Percentiles rank a stretch among this genome's conserved stretches.
phyloP scores from a whole-genome alignment of 148 eudicot species.

The Fagopyrum esculentum region DNA sequence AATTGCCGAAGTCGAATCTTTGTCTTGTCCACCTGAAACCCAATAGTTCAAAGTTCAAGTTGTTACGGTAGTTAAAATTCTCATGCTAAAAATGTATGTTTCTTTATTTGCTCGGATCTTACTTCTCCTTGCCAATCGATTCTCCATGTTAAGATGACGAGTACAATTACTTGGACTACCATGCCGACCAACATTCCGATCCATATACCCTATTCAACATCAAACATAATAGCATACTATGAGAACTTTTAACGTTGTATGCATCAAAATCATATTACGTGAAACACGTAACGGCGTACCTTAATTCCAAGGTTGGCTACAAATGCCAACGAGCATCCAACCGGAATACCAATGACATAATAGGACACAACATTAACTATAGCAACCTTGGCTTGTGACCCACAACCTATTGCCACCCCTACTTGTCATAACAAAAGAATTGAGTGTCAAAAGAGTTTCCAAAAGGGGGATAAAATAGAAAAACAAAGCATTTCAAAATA shows the following conservation, averaged over 20 bases:
- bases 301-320: constrained; percentile 20
- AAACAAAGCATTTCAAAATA: too few species aligned
- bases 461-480: background rate
- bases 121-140: constrained; percentile 10
- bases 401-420: constrained; percentile 39
- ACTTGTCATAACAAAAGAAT: background rate
- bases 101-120: background rate
- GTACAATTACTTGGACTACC: background rate
- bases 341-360: constrained; percentile 30
- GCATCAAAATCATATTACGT: background rate
- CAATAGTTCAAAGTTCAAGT: background rate
- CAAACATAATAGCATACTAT: too few species aligned
- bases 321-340: constrained; percentile 28
- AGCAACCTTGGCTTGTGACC: constrained; percentile 29
- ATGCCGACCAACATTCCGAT: constrained; percentile 5
- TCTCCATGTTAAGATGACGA: constrained; percentile 8
- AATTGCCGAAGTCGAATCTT: background rate
- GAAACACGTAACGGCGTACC: constrained; percentile 15
- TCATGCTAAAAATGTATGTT: too few species aligned
- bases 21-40: background rate
- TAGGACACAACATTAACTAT: constrained; percentile 25
- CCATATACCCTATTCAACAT: constrained; percentile 9
- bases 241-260: too few species aligned
- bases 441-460: background rate
- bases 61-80: background rate